Conservation (phyloP, 106 monocot species). For the Dendrobium catenatum region DNA sequence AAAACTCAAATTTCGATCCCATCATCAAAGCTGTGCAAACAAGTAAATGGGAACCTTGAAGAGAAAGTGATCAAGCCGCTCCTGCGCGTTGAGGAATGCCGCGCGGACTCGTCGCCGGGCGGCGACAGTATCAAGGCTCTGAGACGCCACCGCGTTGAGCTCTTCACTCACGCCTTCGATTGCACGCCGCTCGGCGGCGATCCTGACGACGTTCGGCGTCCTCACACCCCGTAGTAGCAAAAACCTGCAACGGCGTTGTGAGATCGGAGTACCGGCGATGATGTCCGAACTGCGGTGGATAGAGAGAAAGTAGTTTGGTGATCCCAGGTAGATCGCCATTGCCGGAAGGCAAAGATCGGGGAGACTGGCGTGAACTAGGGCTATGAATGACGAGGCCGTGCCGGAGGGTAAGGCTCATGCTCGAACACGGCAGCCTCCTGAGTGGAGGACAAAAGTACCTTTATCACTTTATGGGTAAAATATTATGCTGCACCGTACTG, state of each 20-base stretch:
- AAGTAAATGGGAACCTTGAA: conserved; percentile 51
- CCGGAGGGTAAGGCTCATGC: not conserved
- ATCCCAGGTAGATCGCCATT: conserved; percentile 12
- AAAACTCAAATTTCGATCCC: not conserved
- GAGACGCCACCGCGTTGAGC: conserved; percentile 57
- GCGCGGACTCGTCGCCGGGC: conserved; percentile 53
- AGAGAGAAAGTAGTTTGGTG: not conserved
- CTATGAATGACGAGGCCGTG: not conserved
- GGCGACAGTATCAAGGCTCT: conserved; percentile 56
- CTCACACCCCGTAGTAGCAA: not conserved
- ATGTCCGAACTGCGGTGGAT: not conserved
- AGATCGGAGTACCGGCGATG: not conserved
- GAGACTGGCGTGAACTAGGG: not conserved
- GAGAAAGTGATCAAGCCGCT: conserved; percentile 71
- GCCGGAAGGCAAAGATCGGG: not conserved
- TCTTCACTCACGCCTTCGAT: conserved; percentile 63
- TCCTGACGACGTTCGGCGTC: conserved; percentile 4
- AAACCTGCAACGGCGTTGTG: not conserved
- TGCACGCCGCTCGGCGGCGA: conserved; percentile 16
- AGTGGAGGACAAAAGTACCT: too few species aligned
- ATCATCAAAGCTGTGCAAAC: not conserved
- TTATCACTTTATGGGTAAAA: too few species aligned
- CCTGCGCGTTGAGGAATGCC: conserved; percentile 52
- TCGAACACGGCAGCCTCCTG: too few species aligned
- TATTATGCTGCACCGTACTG: too few species aligned